phyloP scores from a whole-genome alignment of 2,329 filamentous ascomycete genomes.

The Fusarium compactum region DNA sequence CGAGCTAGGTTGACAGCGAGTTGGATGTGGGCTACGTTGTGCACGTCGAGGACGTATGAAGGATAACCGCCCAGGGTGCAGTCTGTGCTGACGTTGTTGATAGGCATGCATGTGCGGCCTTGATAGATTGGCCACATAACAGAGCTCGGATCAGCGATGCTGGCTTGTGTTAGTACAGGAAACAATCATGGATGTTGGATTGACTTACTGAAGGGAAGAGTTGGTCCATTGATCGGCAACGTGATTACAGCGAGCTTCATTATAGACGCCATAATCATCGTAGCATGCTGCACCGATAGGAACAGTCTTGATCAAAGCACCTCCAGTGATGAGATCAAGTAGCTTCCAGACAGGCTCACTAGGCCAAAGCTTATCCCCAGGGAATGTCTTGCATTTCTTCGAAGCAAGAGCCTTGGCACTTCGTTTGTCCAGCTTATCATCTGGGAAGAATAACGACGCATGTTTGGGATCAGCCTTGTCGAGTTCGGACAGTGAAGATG shows the following conservation, averaged over 20 bases:
- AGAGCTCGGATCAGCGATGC: conserved; percentile 55
- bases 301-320: conserved; percentile 50
- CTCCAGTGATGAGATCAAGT: conserved; percentile 52
- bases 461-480: conserved; percentile 25
- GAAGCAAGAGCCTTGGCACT: background rate
- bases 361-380: conserved; percentile 51
- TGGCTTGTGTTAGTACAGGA: conserved; percentile 14
- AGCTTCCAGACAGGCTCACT: conserved; percentile 47
- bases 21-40: conserved; percentile 59
- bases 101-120: conserved; percentile 54
- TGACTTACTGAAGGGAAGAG: conserved; percentile 40
- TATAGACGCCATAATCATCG: conserved; percentile 39
- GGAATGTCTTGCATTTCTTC: conserved; percentile 50
- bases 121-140: conserved; percentile 57
- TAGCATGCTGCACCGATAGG: conserved; percentile 53
- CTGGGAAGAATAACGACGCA: conserved; percentile 25
- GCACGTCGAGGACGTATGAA: conserved; percentile 56
- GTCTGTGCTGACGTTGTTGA: conserved; percentile 22
- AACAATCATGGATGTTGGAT: rapidly evolving
- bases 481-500: conserved; percentile 21
- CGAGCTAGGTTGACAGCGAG: conserved; percentile 61
- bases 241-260: conserved; percentile 45
- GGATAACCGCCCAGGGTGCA: conserved; percentile 59
- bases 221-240: conserved; percentile 48
- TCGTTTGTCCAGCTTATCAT: background rate